Conservation (phyloP, 768 basidiomycete genomes). For the Cytidiella melzeri region DNA sequence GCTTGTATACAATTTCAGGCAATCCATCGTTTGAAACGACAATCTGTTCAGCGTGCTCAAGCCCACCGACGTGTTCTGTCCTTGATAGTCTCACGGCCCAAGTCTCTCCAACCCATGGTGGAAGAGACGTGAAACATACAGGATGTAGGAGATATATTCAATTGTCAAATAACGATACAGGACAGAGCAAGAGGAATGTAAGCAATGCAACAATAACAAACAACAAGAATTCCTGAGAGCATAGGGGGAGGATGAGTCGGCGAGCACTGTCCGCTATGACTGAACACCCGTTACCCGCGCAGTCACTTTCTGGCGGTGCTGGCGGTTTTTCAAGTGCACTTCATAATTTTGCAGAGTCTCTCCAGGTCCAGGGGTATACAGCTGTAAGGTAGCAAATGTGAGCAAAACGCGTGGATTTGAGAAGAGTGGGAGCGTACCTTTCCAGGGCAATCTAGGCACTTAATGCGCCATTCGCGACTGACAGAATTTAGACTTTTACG, state of each 20-base stretch:
- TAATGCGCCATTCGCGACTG: slow-evolving; percentile 84
- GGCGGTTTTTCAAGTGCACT: slow-evolving; percentile 84
- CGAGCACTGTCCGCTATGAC: slow-evolving; percentile 11
- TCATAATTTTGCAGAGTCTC: slow-evolving; percentile 88
- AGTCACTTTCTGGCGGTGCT: slow-evolving; percentile 71
- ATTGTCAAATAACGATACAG: slow-evolving; percentile 15
- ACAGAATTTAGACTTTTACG: slow-evolving; percentile 49
- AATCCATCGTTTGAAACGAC: too few species aligned
- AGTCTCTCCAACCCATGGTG: too few species aligned
- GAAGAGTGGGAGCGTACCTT: slow-evolving; percentile 50
- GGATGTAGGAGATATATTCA: slow-evolving; percentile 4
- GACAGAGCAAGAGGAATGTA: slow-evolving; percentile 8
- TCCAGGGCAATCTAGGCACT: slow-evolving; percentile 88
- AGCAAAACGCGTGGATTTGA: slow-evolving; percentile 3
- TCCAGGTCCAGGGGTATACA: slow-evolving; percentile 88
- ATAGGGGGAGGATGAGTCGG: slow-evolving; percentile 8
- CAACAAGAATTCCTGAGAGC: slow-evolving; percentile 8
- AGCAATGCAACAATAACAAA: slow-evolving; percentile 9
- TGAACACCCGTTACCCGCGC: slow-evolving; percentile 35
- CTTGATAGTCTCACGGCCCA: too few species aligned
- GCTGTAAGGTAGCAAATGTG: slow-evolving; percentile 31
- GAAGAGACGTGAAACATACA: neutral
- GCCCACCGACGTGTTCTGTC: too few species aligned
- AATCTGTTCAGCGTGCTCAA: too few species aligned
- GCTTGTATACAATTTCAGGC: too few species aligned